These are phyloP conservation scores for Ogataea wickerhamii DNA, from an alignment of 805 yeast species.

Conservation along the genomic window DNA sequence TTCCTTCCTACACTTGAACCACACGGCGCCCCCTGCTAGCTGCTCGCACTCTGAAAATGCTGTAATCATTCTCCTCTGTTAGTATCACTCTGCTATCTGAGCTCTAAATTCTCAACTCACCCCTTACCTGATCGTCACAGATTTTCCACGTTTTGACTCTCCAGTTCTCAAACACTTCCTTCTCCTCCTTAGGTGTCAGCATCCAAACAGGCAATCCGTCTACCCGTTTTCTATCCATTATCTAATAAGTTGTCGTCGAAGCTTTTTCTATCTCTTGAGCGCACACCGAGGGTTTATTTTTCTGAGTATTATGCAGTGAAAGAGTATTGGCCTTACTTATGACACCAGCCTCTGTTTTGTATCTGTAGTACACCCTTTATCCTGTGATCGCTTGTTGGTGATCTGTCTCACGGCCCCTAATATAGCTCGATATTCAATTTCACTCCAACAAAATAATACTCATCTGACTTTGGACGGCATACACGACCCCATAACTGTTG, in stretches of 20 bases:
- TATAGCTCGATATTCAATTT: no score
- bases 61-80: constrained; percentile 7
- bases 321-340: no score
- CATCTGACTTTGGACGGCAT: no score
- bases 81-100: background rate
- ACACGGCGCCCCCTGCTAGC: constrained; percentile 57
- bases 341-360: no score
- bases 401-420: no score
- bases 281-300: no score
- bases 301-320: no score
- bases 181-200: constrained; percentile 72
- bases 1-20: constrained; percentile 60
- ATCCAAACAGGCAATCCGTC: constrained; percentile 67
- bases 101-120: constrained; percentile 24
- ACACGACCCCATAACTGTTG: background rate
- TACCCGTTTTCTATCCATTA: constrained; percentile 30
- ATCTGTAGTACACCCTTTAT: no score
- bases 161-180: constrained; percentile 67
- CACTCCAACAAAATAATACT: no score
- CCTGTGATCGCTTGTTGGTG: no score
- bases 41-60: constrained; percentile 67
- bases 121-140: constrained; percentile 68
- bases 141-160: constrained; percentile 58
- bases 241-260: no score
- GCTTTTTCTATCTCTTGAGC: no score